A percentile compares a stretch with the other conserved stretches of the same genome.
Conservation (phyloP, 495 filamentous ascomycete species). For the Podospora pseudoanserina region DNA sequence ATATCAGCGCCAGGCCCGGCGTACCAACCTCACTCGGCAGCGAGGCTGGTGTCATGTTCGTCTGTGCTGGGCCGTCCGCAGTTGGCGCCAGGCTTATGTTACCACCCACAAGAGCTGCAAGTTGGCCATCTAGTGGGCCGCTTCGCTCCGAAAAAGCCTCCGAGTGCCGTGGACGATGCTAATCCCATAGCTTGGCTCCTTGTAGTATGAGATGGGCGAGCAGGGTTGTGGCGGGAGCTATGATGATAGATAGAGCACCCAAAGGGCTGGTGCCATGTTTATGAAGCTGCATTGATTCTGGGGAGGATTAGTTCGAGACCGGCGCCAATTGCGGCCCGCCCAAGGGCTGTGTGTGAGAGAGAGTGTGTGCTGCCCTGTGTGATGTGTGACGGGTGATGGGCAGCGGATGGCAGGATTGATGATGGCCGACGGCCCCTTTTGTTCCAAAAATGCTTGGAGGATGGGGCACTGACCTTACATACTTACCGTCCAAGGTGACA, state of each 20-base stretch:
- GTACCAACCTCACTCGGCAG: neutral
- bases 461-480: neutral
- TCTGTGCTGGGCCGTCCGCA: slow-evolving; percentile 2
- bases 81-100: slow-evolving; percentile 1
- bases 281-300: too few species aligned
- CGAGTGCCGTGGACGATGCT: neutral
- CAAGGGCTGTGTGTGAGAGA: neutral
- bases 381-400: neutral
- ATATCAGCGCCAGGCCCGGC: neutral
- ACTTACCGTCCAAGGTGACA: neutral
- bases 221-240: too few species aligned
- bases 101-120: neutral
- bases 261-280: too few species aligned
- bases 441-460: slow-evolving; percentile 15
- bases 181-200: neutral
- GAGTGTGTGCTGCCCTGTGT: neutral
- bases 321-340: too few species aligned
- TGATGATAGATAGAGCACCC: too few species aligned
- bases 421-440: slow-evolving; percentile 2
- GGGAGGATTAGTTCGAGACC: too few species aligned
- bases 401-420: neutral
- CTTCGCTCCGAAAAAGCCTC: neutral
- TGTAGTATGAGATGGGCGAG: too few species aligned
- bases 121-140: neutral
- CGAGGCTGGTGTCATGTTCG: neutral